These are phyloP conservation scores for Globisporangium barbulae DNA, from an alignment of 352 stramenopile species.

Conservation along the genomic window DNA sequence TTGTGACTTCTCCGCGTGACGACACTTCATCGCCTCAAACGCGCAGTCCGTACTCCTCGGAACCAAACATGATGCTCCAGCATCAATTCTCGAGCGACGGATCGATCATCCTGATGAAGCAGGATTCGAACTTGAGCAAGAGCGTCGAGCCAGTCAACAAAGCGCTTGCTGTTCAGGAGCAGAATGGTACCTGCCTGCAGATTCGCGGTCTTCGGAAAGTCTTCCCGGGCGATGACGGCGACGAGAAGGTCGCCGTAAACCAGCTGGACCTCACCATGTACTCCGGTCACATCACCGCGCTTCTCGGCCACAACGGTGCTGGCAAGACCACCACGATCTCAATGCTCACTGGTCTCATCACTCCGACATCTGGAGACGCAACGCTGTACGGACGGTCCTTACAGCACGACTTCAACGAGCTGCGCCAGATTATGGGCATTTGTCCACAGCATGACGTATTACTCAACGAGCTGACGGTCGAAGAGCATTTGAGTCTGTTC, in stretches of 20 bases:
- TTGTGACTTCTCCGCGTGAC: constrained; percentile 4
- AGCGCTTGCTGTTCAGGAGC: constrained; percentile 37
- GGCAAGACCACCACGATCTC: constrained; percentile 85
- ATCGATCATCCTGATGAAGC: constrained; percentile 26
- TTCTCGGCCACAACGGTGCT: constrained; percentile 61
- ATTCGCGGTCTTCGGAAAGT: constrained; percentile 46
- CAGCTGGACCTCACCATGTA: constrained; percentile 80
- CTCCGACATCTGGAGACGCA: constrained; percentile 52
- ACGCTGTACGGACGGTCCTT: constrained; percentile 74
- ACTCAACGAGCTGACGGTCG: constrained; percentile 92
- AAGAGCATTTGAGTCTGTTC: constrained; percentile 95
- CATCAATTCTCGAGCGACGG: constrained; percentile 29
- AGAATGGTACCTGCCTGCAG: constrained; percentile 40
- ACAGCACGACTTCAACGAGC: constrained; percentile 67
- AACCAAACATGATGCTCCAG: constrained; percentile 18
- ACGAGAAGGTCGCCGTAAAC: constrained; percentile 68
- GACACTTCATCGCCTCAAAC: constrained; percentile 17
- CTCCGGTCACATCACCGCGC: constrained; percentile 79
- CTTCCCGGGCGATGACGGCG: constrained; percentile 55
- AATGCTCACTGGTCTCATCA: constrained; percentile 85
- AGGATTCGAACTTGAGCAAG: constrained; percentile 3
- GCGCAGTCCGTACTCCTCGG: constrained; percentile 23
- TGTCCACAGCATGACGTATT: constrained; percentile 97
- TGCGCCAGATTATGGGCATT: constrained; percentile 93
- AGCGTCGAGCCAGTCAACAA: constrained; percentile 43